Evolutionary conservation across 768 basidiomycete species (phyloP), one percentile per base, ranked within the genome.

Genomic region (Ephemerocybe angulata): DNA sequence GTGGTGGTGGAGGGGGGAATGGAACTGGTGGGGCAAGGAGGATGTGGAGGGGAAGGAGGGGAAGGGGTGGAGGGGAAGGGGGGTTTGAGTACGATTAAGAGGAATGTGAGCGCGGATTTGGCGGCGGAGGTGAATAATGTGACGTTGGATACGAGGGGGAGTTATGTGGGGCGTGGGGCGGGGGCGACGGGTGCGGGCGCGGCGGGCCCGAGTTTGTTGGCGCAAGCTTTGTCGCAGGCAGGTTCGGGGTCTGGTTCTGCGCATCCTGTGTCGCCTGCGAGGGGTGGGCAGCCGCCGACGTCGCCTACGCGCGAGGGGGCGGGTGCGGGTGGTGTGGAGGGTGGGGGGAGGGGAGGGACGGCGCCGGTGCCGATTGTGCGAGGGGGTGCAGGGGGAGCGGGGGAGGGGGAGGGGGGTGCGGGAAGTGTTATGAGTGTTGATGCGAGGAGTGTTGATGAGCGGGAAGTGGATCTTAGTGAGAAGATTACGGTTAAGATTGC

Each of bases 401-500:
- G 38, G n/a, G 17, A 13, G 38, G 17, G 38, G n/a, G 38, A 19
- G 38, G 38, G 21, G 38, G 38, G 38, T 85, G 90, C 65, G 40
- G 38, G 24, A 15, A 40, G 37, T 17, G 38, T 37, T 7, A 50
- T 50, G 48, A 33, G 30, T 22, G 48, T 50, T 29, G 48, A 50
- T 24, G 28, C 19, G 31, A 46, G 44, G 44, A 24, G 44, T 15
- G 13, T 46, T 10, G 27, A 25, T 27, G 27, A 12, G 13, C 46
- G 21, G 27, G 30, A 27, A 6, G 35, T 60, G 21, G 55, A 52
- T 29, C 19, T 37, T 13, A 48, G 51, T 21, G 70, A 71, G 52
- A 83, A 84, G 67, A 97, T 98, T 58, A 98, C 94, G 5, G 97
- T 99, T 50, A 98, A 98, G 80, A 98, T 99, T 66, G 97, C 96